phyloP scores from a whole-genome alignment of 345 rosid genomes.

The Populus tremula region DNA sequence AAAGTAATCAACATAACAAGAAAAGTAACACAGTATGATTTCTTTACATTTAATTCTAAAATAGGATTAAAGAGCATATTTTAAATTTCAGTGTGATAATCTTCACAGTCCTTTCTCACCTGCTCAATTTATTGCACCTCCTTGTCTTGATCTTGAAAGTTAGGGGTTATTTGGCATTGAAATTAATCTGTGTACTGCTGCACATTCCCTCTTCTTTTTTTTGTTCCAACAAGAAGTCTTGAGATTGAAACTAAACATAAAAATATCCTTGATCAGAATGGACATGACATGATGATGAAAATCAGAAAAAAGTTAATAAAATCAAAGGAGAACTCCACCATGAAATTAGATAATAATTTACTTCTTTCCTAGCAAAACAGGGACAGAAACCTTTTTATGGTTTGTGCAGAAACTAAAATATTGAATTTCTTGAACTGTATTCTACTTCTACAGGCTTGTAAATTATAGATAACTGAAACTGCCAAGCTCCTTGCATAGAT shows the following conservation, averaged over 20 bases:
- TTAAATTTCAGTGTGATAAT: neutral
- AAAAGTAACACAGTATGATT: neutral
- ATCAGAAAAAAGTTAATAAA: neutral
- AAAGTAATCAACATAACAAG: neutral
- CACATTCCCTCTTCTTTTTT: neutral
- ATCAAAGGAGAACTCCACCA: neutral
- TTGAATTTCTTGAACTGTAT: neutral
- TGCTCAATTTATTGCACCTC: neutral
- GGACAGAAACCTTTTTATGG: neutral
- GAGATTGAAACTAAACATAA: neutral
- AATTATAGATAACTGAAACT: too few relatives aligned
- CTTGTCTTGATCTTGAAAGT: neutral
- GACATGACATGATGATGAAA: neutral
- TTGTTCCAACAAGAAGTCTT: neutral
- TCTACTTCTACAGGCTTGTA: neutral
- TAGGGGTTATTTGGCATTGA: neutral
- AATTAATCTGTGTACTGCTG: too few relatives aligned
- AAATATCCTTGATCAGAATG: neutral
- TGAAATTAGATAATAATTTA: neutral
- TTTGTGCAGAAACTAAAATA: too few relatives aligned
- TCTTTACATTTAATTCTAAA: neutral
- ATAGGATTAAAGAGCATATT: neutral
- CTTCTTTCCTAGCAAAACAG: neutral
- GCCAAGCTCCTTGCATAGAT: neutral
- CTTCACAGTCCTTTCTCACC: neutral